Conservation (phyloP, 352 stramenopile genomes). For the Blastocystis sp. region DNA sequence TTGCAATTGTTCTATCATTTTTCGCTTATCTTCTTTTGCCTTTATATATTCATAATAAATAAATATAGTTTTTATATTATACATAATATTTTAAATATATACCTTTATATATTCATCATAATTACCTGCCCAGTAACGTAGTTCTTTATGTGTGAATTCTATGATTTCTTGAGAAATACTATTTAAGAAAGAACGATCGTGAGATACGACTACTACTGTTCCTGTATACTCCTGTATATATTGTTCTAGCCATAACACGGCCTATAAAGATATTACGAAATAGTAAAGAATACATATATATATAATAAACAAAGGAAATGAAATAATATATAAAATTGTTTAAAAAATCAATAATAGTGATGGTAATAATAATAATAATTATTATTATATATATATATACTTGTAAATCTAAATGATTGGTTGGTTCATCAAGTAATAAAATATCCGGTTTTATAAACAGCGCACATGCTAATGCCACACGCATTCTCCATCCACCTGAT, state of each 20-base stretch:
- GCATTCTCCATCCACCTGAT: conserved; percentile 83
- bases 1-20: conserved; percentile 52
- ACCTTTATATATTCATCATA: too few species aligned
- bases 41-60: too few species aligned
- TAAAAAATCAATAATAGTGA: too few species aligned
- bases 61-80: too few species aligned
- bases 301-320: too few species aligned
- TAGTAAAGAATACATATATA: too few species aligned
- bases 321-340: too few species aligned
- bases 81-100: too few species aligned
- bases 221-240: conserved; percentile 80
- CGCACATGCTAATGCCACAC: conserved; percentile 74
- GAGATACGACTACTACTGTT: conserved; percentile 87
- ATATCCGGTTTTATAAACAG: conserved; percentile 83
- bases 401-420: conserved; percentile 89
- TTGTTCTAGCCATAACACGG: conserved; percentile 82
- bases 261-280: too few species aligned
- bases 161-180: conserved; percentile 89
- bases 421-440: conserved; percentile 85
- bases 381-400: too few species aligned
- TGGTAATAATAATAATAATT: too few species aligned
- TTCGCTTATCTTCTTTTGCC: conserved; percentile 71
- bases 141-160: conserved; percentile 79
- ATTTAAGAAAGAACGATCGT: conserved; percentile 95
- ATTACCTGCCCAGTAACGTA: conserved; percentile 89